A percentile compares a stretch with the other conserved stretches of the same genome.
Conservation (phyloP, 306 rosid genomes). For the Sophora flavescens region DNA sequence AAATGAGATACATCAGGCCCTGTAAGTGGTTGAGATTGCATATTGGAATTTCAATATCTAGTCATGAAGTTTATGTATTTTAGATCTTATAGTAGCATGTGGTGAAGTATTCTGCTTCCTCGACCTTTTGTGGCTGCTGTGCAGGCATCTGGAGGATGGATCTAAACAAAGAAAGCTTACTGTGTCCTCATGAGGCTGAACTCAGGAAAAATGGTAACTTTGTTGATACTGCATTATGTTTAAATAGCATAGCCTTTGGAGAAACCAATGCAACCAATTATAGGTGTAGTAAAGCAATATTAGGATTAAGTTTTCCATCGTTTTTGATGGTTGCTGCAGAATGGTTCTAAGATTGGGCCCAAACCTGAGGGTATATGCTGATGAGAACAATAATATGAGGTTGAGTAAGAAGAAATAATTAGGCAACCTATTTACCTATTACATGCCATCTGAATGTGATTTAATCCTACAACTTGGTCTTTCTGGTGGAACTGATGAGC, state of each 20-base stretch:
- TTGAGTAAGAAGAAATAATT: slow-evolving; percentile 60
- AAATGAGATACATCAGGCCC: slow-evolving; percentile 65
- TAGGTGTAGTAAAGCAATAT: slow-evolving; percentile 52
- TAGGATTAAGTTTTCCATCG: slow-evolving; percentile 34
- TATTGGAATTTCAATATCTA: slow-evolving; percentile 50
- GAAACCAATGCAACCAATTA: slow-evolving; percentile 57
- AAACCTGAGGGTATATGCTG: too few relatives aligned
- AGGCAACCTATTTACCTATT: slow-evolving; percentile 50
- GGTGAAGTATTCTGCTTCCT: slow-evolving; percentile 46
- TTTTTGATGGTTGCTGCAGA: too few relatives aligned
- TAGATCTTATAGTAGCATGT: slow-evolving; percentile 43
- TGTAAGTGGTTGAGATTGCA: slow-evolving; percentile 59
- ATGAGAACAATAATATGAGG: slow-evolving; percentile 42
- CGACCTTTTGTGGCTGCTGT: too few relatives aligned
- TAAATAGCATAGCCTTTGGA: slow-evolving; percentile 71
- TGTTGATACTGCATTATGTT: slow-evolving; percentile 78
- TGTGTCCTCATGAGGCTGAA: slow-evolving; percentile 65
- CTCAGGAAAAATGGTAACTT: slow-evolving; percentile 37
- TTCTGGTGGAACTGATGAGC: slow-evolving; percentile 79
- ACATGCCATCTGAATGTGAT: slow-evolving; percentile 64
- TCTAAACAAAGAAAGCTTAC: slow-evolving; percentile 57
- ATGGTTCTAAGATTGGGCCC: too few relatives aligned
- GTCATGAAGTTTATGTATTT: slow-evolving; percentile 36
- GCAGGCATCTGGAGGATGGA: too few relatives aligned
- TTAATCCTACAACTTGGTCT: slow-evolving; percentile 90